These are phyloP conservation scores for Diaporthe batatas DNA, from an alignment of 2,329 filamentous ascomycete species.

Conservation along the genomic window DNA sequence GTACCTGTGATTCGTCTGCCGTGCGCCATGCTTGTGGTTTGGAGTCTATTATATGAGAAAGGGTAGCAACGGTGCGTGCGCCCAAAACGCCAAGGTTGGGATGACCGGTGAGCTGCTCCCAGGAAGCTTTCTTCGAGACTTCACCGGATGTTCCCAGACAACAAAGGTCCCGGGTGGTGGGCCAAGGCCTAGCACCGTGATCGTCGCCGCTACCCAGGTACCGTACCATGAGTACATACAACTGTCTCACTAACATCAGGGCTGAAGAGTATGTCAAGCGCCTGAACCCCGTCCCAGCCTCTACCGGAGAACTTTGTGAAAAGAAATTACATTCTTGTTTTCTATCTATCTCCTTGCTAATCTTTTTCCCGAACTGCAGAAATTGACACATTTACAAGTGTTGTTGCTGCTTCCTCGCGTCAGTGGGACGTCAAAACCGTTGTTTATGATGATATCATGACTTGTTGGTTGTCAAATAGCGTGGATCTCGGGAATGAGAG, in stretches of 20 bases:
- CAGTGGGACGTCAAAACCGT: constrained; percentile 12
- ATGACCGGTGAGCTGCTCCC: background rate
- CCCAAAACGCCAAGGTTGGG: constrained; percentile 23
- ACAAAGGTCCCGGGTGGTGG: background rate
- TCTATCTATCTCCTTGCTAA: fast-evolving
- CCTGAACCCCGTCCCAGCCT: too few species aligned
- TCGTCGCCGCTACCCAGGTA: background rate
- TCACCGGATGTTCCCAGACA: constrained; percentile 18
- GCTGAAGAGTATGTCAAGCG: background rate
- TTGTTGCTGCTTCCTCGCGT: too few species aligned
- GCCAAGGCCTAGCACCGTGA: background rate
- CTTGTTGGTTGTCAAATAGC: constrained; percentile 25
- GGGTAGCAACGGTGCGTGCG: constrained; percentile 5
- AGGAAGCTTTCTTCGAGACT: constrained; percentile 17
- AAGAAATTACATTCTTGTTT: fast-evolving
- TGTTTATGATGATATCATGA: constrained; percentile 40
- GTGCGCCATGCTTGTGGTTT: constrained; percentile 14
- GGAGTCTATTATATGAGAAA: constrained; percentile 21
- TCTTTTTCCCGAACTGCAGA: background rate
- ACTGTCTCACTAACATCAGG: background rate
- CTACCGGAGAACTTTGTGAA: background rate
- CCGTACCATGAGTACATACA: too few species aligned
- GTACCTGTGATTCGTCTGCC: constrained; percentile 6
- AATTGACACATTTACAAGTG: too few species aligned
- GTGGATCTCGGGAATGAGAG: constrained; percentile 7